phyloP scores from a whole-genome alignment of 139 green algal genomes.

The Chlorella sp. region DNA sequence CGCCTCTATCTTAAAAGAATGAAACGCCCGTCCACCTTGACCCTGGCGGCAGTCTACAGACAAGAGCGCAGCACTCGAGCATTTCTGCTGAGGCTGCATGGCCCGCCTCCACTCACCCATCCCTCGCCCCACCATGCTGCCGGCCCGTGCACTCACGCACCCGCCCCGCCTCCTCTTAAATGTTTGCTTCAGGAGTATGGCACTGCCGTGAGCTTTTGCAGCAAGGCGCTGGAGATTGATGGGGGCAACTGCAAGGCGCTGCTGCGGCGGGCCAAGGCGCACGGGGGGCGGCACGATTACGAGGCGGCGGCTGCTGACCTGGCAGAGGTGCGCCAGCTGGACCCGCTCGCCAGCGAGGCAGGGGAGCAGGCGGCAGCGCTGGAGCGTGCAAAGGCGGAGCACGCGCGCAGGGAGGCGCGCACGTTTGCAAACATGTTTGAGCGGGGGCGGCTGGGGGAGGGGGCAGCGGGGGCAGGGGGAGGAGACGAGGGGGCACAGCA shows the following conservation, averaged over 20 bases:
- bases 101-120: too few relatives aligned
- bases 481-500: background rate
- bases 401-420: background rate
- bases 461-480: background rate
- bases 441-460: background rate
- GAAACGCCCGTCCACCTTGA: too few relatives aligned
- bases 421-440: slow-evolving; percentile 51
- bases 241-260: slow-evolving; percentile 57
- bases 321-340: slow-evolving; percentile 1
- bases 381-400: slow-evolving; percentile 3
- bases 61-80: background rate
- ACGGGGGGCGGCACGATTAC: slow-evolving; percentile 50
- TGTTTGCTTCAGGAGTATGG: slow-evolving; percentile 44
- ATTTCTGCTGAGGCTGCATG: background rate
- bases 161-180: background rate
- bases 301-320: slow-evolving; percentile 34
- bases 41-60: background rate
- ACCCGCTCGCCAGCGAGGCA: slow-evolving; percentile 18
- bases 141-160: background rate
- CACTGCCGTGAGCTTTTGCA: slow-evolving; percentile 46
- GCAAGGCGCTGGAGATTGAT: slow-evolving; percentile 53
- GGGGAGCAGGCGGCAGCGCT: slow-evolving; percentile 24
- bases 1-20: too few relatives aligned
- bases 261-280: slow-evolving; percentile 56
- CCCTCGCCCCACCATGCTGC: background rate